Base-by-base conservation (phyloP, 1,139 yeast species). In the Hansenula sp. region DNA sequence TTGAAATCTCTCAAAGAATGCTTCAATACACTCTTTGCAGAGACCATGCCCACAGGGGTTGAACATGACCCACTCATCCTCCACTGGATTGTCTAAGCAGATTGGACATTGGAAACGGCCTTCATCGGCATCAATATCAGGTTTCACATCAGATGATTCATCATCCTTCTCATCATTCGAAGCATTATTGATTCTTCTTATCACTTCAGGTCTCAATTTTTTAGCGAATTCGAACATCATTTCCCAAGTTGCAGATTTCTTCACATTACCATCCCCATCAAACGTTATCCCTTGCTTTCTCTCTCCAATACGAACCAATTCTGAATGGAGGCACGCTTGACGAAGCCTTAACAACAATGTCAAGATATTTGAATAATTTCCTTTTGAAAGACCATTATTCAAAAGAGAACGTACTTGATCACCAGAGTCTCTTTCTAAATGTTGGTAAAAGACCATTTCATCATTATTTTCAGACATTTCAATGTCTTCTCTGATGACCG, bases 291-390 rank as follows among this genome's bases (percentile, higher is more conserved):
- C 59, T 38, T 47, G 66, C 48, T 65, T 72, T 53, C 70, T 61
- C 54, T 72, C 77, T 24, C 91, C 91, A 43, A 85, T 70, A 49
- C 79, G 77, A 33, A 89, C 93, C 46, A 93, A 68, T 54, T 77
- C 82, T 36, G 83, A 79, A 63, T 93, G 98, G 55, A 91, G 83
- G 60, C 97, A 88, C 2, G 96, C 94, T 65, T 93, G 98, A 48
- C 99, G 74, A 54, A 93, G 71, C 42, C 98, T 74, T 39, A 91
- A 67, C 47, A 93, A 71, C 55, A 91, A 66, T 0, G 90, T 82
- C 54, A 93, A 74, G 45, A 89, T 81, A 46, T 76, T 76, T 5
- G 84, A 74, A 57, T 77, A 80, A 42, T 72, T 66, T 35, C 77
- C 75, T 39, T 54, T 59, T 12, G 60, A 63, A 19, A 44, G 47